Base-by-base conservation (phyloP, 257 asterid genomes). In the Scutellaria baicalensis region DNA sequence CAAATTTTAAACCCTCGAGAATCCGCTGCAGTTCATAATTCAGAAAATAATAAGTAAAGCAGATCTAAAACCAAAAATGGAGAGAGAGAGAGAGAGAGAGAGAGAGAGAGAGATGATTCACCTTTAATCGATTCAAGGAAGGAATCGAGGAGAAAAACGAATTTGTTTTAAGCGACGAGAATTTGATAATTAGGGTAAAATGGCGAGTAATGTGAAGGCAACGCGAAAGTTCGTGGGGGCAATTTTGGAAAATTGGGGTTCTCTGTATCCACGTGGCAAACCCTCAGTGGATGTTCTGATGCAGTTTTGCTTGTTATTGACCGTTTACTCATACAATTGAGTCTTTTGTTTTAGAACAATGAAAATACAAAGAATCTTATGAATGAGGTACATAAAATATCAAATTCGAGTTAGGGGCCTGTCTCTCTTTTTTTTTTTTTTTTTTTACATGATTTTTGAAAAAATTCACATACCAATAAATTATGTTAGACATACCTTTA, bases 81-180 rank as follows among this genome's bases (percentile, higher is more conserved):
- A 49, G 3, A 44, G 1, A 63, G 7, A 43, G 8, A 35, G 6
- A 1, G 51, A 10, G n/a, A 9, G 50, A 44, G 50, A 10, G 13
- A 12, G 14, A 55, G 68, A 45, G 50, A 11, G 54, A 18, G 50
- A 6, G 38, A n/a, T 16, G 16, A 47, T 39, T 49, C 5, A 75
- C 75, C 75, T 68, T n/a, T 27, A 27, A 27, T 27, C 5, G 33
- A 60, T 38, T 59, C 65, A 27, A 67, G 63, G 51, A 60, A 59
- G 61, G 63, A 71, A 57, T 47, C 6, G 63, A 56, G 38, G 40
- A 21, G 68, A 57, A 57, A 66, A 14, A 49, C 40, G 38, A 39
- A 38, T n/a, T 50, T 6, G 18, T 0, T 0, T 11, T 38, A 36
- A 50, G 4, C 35, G 63, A 63, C 12, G 54, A 42, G 10, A 57